phyloP scores from a whole-genome alignment of 2,329 filamentous ascomycete species.

The Verticillium longisporum region DNA sequence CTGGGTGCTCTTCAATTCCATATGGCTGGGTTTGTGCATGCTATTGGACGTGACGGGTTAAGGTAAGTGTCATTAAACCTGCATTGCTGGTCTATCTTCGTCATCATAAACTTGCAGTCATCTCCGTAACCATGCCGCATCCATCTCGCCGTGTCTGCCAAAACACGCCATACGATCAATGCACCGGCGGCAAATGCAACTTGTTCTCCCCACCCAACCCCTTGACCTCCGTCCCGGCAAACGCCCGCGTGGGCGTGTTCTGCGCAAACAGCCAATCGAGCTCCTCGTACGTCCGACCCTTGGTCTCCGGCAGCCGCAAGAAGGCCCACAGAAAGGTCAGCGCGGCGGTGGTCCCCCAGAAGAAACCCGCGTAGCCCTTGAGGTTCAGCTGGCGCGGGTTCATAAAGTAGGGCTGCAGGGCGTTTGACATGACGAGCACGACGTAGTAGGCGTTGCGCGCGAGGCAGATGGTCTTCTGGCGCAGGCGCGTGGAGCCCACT shows the following conservation, averaged over 20 bases:
- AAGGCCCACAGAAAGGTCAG: constrained; percentile 35
- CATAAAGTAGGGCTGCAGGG: constrained; percentile 10
- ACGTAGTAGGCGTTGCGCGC: constrained; percentile 21
- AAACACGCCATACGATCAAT: neutral
- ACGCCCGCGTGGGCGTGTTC: neutral
- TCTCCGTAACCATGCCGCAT: too few relatives aligned
- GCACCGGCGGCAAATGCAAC: neutral
- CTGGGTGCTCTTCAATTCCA: too few relatives aligned
- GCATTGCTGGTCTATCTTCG: too few relatives aligned
- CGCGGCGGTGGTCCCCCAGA: constrained; percentile 28
- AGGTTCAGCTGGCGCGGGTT: constrained; percentile 19
- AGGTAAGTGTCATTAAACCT: too few relatives aligned
- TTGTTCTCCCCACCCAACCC: neutral
- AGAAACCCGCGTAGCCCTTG: constrained; percentile 29
- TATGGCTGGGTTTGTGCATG: too few relatives aligned
- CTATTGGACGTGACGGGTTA: too few relatives aligned
- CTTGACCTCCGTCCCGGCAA: neutral
- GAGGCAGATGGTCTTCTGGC: constrained; percentile 23
- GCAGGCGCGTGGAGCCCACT: constrained; percentile 24
- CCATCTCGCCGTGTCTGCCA: too few relatives aligned
- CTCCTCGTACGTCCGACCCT: constrained; percentile 19
- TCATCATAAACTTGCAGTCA: too few relatives aligned
- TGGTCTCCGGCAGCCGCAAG: constrained; percentile 32
- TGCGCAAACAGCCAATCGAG: constrained; percentile 22
- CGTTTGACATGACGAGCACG: constrained; percentile 15